Evolutionary conservation across 352 stramenopile species (phyloP), one percentile per base, ranked within the genome.

Genomic region (Phytophthora pinifolia): DNA sequence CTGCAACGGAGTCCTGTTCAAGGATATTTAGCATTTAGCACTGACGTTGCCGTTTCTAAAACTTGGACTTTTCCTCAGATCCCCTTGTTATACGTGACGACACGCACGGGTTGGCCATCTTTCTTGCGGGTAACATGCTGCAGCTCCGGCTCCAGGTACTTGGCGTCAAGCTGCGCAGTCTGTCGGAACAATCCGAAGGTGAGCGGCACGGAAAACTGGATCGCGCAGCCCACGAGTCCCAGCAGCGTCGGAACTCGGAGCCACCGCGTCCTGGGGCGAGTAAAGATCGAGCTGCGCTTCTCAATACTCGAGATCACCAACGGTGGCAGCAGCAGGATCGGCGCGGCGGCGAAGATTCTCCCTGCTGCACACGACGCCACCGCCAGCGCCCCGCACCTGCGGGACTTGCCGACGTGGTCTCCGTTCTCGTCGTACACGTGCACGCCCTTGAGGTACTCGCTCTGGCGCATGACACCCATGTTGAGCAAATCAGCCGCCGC

Each of bases 131-230:
- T 72, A 30, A 55, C 55, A 15, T 59, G 31, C 5, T 68, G 61
- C 46, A 92, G 60, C 50, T 91, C 70, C 7, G 79, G 74, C 47
- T 95, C 86, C 8, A 95, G 65, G 32, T 85, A 79, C 31, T 75
- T 71, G 18, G 69, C 56, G 29, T 82, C 53, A 8, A 92, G 59
- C 57, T 89, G 79, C 48, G 83, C 83, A 3, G 83, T 89, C 52
- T 92, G 86, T 15, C 81, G 78, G 67, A 95, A 95, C 22, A 95
- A 69, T 15, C 81, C 86, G 46, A 95, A 95, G 39, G 86, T 95
- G 20, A 94, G 51, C 4, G 86, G 86, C 41, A 95, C 86, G 4
- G 83, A 89, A 65, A 88, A 87, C 59, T 94, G 81, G 54, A 95
- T 95, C 13, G 77, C 75, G 18, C 73, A 70, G 48, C 79, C 86